Evolutionary conservation across 441 rosid species (phyloP), one percentile per base, ranked within the genome.

Genomic region (Adansonia madagascariensis): DNA sequence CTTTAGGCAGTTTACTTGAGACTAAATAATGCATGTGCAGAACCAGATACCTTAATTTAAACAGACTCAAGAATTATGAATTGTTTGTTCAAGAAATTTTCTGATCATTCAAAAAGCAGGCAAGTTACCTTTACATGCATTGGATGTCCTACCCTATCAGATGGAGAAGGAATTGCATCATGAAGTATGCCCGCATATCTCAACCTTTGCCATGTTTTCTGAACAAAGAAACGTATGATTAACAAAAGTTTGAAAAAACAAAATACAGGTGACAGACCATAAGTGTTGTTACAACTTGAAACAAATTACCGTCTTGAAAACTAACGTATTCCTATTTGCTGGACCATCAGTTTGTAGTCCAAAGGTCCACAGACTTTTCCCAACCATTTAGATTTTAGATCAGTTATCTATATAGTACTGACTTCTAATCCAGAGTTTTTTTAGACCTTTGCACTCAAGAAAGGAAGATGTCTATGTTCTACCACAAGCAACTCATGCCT

Each of bases 151-250:
- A 87, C 73, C 80, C 97, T 88, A 56, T 88, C 80, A 59, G 18
- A 76, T 75, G 98, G 97, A 91, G 86, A 79, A 80, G 99, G 97
- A 77, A 95, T 84, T 53, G 99, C 95, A 85, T 93, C 97, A 64
- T 83, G 89, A 78, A 95, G 89, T 79, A 93, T 84, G 47, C 81
- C 83, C 56, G 73, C 80, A 74, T 84, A 27, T 84, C 89, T 88
- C 90, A 93, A 67, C 79, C 86, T 91, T 79, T 88, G 91, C 99
- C 98, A 95, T 69, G 98, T 91, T 90, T 92, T 95, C 98, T 95
- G 89, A 31, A 81, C 24, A 59, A 65, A 73, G 75, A 15, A 56
- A 70, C 17, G 46, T 59, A 46, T 0, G 2, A 67, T 24, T 70
- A 61, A 43, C 14, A 41, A 43, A 72, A 56, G 39, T 56, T 35